These are phyloP conservation scores for Tolypocladium album DNA, from an alignment of 2,329 filamentous ascomycete genomes.

Conservation along the genomic window DNA sequence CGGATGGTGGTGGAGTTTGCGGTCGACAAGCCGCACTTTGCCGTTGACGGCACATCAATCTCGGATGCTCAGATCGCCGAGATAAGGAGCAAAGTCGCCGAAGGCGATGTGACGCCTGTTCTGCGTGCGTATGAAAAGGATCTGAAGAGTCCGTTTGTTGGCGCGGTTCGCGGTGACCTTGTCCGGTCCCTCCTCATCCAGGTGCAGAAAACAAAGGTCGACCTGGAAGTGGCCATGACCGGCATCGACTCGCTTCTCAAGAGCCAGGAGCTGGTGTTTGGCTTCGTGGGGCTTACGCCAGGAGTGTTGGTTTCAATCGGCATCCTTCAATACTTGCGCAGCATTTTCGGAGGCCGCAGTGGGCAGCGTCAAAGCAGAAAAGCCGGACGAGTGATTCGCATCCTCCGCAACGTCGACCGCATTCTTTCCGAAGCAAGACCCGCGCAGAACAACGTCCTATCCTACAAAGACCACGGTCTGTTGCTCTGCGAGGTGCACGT, in stretches of 20 bases:
- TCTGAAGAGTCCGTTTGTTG: constrained; percentile 68
- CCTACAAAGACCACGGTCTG: constrained; percentile 87
- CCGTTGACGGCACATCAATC: constrained; percentile 38
- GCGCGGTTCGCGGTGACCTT: constrained; percentile 76
- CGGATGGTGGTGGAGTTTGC: constrained; percentile 98
- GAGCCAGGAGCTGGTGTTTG: constrained; percentile 94
- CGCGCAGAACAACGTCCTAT: constrained; percentile 62
- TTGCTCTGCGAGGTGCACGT: constrained; percentile 84
- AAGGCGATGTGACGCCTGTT: constrained; percentile 89
- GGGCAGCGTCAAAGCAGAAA: constrained; percentile 55
- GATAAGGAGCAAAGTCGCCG: constrained; percentile 69
- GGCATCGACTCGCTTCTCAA: constrained; percentile 91
- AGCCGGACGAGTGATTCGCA: constrained; percentile 61
- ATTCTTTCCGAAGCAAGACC: constrained; percentile 60
- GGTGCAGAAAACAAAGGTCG: constrained; percentile 97
- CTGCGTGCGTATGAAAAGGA: constrained; percentile 87
- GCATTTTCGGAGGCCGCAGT: constrained; percentile 58
- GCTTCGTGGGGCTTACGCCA: constrained; percentile 89
- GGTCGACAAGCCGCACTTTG: constrained; percentile 61
- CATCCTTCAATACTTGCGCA: constrained; percentile 59
- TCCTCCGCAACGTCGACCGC: constrained; percentile 81
- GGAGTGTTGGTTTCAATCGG: constrained; percentile 79
- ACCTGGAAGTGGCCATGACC: constrained; percentile 90
- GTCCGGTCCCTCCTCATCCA: constrained; percentile 88
- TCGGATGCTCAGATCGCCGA: constrained; percentile 60